Conservation (phyloP, 1,139 yeast species). For the Pichia sp. region DNA sequence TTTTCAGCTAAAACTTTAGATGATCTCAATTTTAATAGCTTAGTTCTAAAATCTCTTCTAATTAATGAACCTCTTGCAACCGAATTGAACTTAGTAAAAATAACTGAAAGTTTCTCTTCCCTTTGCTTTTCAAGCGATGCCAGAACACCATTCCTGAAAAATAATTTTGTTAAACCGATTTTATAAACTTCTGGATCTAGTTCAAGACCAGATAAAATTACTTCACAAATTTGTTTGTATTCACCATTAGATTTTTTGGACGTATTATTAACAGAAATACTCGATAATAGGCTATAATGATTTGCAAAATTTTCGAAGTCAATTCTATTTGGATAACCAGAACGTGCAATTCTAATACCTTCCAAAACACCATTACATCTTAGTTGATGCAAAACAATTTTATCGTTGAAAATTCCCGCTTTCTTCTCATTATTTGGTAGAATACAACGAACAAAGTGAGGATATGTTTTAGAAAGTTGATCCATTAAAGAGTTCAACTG, state of each 20-base stretch:
- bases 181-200: conserved; percentile 64
- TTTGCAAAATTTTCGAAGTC: conserved; percentile 72
- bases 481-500: conserved; percentile 69
- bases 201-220: conserved; percentile 54
- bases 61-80: conserved; percentile 55
- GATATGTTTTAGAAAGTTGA: conserved; percentile 75
- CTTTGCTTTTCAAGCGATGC: conserved; percentile 79
- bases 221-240: conserved; percentile 58
- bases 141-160: conserved; percentile 89
- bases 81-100: conserved; percentile 64
- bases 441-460: conserved; percentile 95
- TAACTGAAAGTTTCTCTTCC: conserved; percentile 53
- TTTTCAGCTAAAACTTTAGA: conserved; percentile 63
- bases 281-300: conserved; percentile 60
- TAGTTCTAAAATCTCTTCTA: conserved; percentile 45
- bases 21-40: conserved; percentile 61
- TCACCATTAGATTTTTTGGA: conserved; percentile 35
- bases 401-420: conserved; percentile 67
- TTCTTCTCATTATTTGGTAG: conserved; percentile 77
- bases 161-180: conserved; percentile 79
- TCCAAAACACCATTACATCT: conserved; percentile 97
- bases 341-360: conserved; percentile 94
- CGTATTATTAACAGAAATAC: conserved; percentile 5
- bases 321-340: conserved; percentile 93
- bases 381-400: conserved; percentile 76